Conservation (phyloP, 176 grass and related monocot species). For the Chloris gayana region DNA sequence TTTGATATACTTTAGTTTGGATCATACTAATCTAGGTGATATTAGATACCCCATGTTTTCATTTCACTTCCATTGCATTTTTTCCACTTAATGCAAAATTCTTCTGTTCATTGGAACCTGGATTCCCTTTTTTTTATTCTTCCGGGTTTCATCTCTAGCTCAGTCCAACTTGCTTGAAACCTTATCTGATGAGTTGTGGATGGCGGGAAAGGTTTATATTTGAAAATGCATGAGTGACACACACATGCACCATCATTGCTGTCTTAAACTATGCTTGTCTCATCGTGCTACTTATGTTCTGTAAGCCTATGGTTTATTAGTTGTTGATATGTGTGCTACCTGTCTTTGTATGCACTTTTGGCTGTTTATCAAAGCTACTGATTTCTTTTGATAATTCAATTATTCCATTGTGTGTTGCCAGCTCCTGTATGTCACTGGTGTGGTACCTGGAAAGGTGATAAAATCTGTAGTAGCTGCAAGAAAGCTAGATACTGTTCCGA, state of each 20-base stretch:
- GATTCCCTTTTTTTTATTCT: too few relatives aligned
- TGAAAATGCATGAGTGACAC: slow-evolving; percentile 3
- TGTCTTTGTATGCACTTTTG: slow-evolving; percentile 2
- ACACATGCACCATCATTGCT: background rate
- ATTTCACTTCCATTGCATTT: background rate
- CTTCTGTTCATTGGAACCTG: background rate
- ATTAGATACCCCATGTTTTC: background rate
- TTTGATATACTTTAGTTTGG: background rate
- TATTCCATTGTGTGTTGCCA: slow-evolving; percentile 42
- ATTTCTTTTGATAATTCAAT: slow-evolving; percentile 16
- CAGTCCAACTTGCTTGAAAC: background rate
- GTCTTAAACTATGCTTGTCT: background rate
- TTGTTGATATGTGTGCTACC: slow-evolving; percentile 8
- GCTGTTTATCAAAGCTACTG: slow-evolving; percentile 6
- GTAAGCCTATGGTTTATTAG: slow-evolving; percentile 11
- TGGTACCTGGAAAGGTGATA: slow-evolving; percentile 95
- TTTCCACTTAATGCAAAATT: background rate
- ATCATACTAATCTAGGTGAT: background rate
- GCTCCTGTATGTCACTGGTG: slow-evolving; percentile 88
- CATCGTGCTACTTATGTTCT: background rate
- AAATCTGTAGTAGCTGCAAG: slow-evolving; percentile 82
- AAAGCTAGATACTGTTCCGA: slow-evolving; percentile 82
- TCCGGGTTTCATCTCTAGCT: background rate
- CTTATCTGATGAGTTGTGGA: background rate
- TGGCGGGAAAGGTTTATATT: background rate